Conservation (phyloP, 768 basidiomycete species). For the Termitomyces sp. region DNA sequence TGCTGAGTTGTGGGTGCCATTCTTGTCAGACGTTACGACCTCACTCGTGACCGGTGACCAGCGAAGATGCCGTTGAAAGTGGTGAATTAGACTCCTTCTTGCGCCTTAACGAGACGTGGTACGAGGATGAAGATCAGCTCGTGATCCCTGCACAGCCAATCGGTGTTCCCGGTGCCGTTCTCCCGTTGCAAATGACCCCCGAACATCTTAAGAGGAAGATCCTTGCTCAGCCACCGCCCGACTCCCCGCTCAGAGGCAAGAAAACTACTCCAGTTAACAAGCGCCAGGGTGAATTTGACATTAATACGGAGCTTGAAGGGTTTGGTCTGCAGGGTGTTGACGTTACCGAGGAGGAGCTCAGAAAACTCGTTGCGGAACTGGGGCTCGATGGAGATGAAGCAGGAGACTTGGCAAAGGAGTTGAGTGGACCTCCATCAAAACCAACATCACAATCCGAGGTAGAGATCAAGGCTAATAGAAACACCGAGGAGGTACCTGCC, state of each 20-base stretch:
- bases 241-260: constrained; percentile 39
- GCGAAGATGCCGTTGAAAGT: constrained; percentile 83
- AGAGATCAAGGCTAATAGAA: background rate
- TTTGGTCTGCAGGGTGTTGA: constrained; percentile 73
- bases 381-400: constrained; percentile 77
- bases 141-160: constrained; percentile 53
- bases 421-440: constrained; percentile 27
- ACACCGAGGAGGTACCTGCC: background rate
- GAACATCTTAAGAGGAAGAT: constrained; percentile 58
- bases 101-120: constrained; percentile 66
- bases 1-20: constrained; percentile 59
- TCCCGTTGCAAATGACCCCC: constrained; percentile 78
- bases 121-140: constrained; percentile 57
- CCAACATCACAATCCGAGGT: background rate
- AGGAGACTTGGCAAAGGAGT: constrained; percentile 62
- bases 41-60: constrained; percentile 19
- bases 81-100: constrained; percentile 67
- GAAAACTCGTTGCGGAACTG: constrained; percentile 64
- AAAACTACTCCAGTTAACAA: constrained; percentile 49
- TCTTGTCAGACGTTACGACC: background rate
- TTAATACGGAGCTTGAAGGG: constrained; percentile 62
- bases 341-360: constrained; percentile 71
- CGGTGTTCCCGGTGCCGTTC: constrained; percentile 75
- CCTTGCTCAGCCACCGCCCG: constrained; percentile 32
- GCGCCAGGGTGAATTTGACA: constrained; percentile 49